Evolutionary conservation across 2,329 filamentous ascomycete species (phyloP).

Genomic region (Botrytis hyacinthi): DNA sequence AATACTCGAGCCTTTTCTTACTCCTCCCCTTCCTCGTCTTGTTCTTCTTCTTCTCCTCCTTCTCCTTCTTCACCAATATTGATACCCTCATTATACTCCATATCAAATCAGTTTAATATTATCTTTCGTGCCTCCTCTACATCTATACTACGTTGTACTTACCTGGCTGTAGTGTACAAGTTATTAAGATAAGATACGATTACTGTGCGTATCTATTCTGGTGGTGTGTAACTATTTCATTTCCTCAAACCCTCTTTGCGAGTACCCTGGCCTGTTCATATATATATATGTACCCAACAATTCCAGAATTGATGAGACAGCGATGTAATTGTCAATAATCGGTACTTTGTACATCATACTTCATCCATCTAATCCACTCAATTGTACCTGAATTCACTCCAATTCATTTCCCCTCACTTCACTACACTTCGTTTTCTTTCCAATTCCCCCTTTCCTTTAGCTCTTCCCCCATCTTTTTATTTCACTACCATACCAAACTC

Average conservation of each 20-base stretch:
- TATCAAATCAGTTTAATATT: too few relatives aligned
- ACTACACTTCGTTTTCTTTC: neutral
- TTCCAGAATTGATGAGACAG: conserved; percentile 3
- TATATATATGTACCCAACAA: neutral
- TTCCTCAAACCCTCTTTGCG: neutral
- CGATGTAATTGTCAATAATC: neutral
- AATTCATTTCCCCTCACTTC: neutral
- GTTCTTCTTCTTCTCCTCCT: neutral
- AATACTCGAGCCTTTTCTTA: neutral
- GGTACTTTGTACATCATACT: neutral
- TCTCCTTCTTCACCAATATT: neutral
- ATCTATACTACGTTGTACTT: neutral
- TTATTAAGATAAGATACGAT: neutral
- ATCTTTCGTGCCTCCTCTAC: neutral
- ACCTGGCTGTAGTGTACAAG: neutral
- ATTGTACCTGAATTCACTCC: neutral
- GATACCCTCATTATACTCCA: neutral
- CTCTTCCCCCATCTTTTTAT: neutral
- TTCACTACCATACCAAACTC: neutral
- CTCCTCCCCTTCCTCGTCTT: neutral
- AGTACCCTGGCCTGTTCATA: neutral
- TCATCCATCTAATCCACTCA: neutral
- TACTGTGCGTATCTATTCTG: neutral
- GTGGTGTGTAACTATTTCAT: conserved; percentile 9
- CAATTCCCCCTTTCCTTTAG: neutral